These are phyloP conservation scores for Parastagonospora nodorum DNA, from an alignment of 2,329 filamentous ascomycete genomes.

Conservation along the genomic window DNA sequence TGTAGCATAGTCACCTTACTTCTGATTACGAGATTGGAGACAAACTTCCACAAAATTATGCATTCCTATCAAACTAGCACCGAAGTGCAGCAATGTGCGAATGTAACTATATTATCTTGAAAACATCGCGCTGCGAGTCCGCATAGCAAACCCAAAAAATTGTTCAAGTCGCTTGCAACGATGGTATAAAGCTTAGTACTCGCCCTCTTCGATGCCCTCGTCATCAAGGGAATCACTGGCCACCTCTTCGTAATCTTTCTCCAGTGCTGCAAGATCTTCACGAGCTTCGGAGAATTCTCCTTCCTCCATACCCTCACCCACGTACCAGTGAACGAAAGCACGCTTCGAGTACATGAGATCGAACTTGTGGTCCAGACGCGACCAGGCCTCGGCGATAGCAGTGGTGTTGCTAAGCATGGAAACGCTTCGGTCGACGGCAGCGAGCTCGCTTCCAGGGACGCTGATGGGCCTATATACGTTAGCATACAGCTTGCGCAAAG, in stretches of 20 bases:
- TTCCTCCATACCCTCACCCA: slow-evolving; percentile 91
- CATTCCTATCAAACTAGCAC: neutral
- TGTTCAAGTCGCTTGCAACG: slow-evolving; percentile 14
- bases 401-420: slow-evolving; percentile 78
- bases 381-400: slow-evolving; percentile 75
- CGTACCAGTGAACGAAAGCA: slow-evolving; percentile 78
- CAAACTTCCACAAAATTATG: neutral
- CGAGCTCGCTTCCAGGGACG: slow-evolving; percentile 94
- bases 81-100: neutral
- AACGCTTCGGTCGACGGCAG: slow-evolving; percentile 96
- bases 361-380: slow-evolving; percentile 74
- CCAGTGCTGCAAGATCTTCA: slow-evolving; percentile 82
- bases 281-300: slow-evolving; percentile 87
- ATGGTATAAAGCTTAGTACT: slow-evolving; percentile 48
- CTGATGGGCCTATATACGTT: slow-evolving; percentile 78
- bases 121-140: slow-evolving; percentile 3
- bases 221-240: slow-evolving; percentile 69
- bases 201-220: slow-evolving; percentile 60
- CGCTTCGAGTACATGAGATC: slow-evolving; percentile 81
- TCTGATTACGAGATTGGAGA: no score
- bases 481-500: neutral
- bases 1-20: no score
- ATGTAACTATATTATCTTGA: slow-evolving; percentile 6
- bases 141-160: slow-evolving; percentile 19
- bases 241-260: slow-evolving; percentile 81